Evolutionary conservation across 106 monocot genomes (phyloP).

Genomic region (Hemerocallis citrina): DNA sequence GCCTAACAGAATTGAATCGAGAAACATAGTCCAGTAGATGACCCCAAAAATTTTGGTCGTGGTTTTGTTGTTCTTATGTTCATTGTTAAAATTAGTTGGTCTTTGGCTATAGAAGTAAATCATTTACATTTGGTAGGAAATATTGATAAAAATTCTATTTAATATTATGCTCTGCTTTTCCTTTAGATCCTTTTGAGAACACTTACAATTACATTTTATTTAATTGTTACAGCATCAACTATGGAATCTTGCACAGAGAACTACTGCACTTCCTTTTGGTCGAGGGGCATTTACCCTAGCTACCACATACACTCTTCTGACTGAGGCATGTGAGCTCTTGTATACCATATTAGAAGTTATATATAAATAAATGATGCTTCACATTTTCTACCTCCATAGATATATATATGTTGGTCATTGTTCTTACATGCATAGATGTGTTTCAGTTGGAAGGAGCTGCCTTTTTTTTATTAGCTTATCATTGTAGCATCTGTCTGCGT

Average conservation of each 20-base stretch:
- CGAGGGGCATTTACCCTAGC: slow-evolving; percentile 93
- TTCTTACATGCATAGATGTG: not conserved
- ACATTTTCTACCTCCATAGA: not conserved
- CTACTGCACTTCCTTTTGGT: slow-evolving; percentile 85
- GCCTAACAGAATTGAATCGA: no score
- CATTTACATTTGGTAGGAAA: no score
- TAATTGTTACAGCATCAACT: slow-evolving; percentile 62
- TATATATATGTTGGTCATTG: not conserved
- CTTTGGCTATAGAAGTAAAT: not conserved
- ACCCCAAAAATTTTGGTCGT: no score
- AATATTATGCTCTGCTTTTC: not conserved
- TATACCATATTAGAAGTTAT: not conserved
- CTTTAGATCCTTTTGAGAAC: not conserved
- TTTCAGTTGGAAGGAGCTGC: not conserved
- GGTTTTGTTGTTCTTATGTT: no score
- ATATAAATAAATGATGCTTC: not conserved
- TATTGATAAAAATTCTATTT: no score
- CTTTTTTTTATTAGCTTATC: not conserved
- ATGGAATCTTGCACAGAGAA: slow-evolving; percentile 96
- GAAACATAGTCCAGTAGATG: no score
- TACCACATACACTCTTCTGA: slow-evolving; percentile 79
- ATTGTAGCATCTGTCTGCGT: not conserved
- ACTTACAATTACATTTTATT: not conserved
- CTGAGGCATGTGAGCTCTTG: slow-evolving; percentile 37
- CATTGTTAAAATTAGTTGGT: no score